Evolutionary conservation across 2,329 filamentous ascomycete species (phyloP).

Genomic region (Shiraia sp.): DNA sequence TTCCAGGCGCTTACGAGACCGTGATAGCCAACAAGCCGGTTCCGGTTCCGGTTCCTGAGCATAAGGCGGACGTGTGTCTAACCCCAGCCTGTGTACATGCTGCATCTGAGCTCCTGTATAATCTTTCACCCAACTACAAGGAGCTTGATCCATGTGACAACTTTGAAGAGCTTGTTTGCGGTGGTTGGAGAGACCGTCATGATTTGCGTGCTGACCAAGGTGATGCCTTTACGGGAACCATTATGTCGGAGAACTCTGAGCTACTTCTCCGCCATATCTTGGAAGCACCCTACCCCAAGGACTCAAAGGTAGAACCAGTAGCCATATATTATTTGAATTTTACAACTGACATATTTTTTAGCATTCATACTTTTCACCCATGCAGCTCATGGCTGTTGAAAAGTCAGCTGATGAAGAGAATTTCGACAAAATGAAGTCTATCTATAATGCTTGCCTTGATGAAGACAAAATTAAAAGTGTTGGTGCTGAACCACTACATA

Average conservation of each 20-base stretch:
- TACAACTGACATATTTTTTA: slow-evolving; percentile 18
- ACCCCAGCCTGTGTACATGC: slow-evolving; percentile 67
- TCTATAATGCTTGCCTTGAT: slow-evolving; percentile 69
- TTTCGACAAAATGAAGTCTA: slow-evolving; percentile 67
- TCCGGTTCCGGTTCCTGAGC: background rate
- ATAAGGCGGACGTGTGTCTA: slow-evolving; percentile 48
- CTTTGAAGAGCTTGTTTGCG: slow-evolving; percentile 70
- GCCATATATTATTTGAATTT: slow-evolving; percentile 1
- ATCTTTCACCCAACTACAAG: slow-evolving; percentile 64
- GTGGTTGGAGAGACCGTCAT: slow-evolving; percentile 66
- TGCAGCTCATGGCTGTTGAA: slow-evolving; percentile 30
- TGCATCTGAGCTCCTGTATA: slow-evolving; percentile 64
- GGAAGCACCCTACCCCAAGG: slow-evolving; percentile 58
- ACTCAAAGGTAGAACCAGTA: slow-evolving; percentile 16
- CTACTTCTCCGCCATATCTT: slow-evolving; percentile 65
- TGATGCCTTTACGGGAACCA: slow-evolving; percentile 62
- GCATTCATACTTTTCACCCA: slow-evolving; percentile 56
- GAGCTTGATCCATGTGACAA: slow-evolving; percentile 69
- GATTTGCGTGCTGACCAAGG: slow-evolving; percentile 68
- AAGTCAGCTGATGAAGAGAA: slow-evolving; percentile 61
- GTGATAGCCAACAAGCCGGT: slow-evolving; percentile 5
- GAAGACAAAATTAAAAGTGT: slow-evolving; percentile 59
- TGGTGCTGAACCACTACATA: slow-evolving; percentile 60
- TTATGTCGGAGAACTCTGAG: slow-evolving; percentile 65
- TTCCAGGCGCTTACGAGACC: slow-evolving; percentile 1